A percentile compares a stretch with the other conserved stretches of the same genome.
Conservation (phyloP, 116 monocot genomes). For the Iris pallida region DNA sequence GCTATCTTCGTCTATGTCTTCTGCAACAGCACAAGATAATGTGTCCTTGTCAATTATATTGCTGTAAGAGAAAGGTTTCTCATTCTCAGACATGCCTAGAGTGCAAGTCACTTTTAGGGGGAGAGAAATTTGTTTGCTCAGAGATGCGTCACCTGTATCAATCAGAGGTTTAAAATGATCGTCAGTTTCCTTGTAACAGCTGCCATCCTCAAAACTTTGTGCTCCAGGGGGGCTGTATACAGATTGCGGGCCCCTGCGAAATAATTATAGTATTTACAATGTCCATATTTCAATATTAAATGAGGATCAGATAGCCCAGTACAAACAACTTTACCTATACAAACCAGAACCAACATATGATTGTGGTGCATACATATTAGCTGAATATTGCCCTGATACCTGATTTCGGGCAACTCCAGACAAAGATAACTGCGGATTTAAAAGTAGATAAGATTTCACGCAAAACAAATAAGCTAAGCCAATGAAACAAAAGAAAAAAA, state of each 20-base stretch:
- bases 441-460: background rate
- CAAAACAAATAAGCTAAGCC: background rate
- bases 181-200: background rate
- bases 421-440: conserved; percentile 53
- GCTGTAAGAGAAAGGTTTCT: background rate
- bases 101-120: background rate
- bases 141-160: conserved; percentile 15
- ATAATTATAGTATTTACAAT: conserved; percentile 7
- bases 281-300: background rate
- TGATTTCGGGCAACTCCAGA: conserved; percentile 55
- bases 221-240: conserved; percentile 2
- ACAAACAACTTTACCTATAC: conserved; percentile 32
- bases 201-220: conserved; percentile 7
- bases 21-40: background rate
- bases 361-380: conserved; percentile 17
- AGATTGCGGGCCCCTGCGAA: conserved; percentile 29
- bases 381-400: conserved; percentile 80
- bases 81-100: background rate
- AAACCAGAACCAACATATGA: conserved; percentile 24
- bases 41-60: background rate
- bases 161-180: conserved; percentile 11
- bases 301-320: background rate
- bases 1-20: conserved; percentile 2
- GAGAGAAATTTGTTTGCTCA: background rate
- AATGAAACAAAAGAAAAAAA: background rate